phyloP scores from a whole-genome alignment of 2,329 filamentous ascomycete genomes.

The Trichophyton verrucosum region DNA sequence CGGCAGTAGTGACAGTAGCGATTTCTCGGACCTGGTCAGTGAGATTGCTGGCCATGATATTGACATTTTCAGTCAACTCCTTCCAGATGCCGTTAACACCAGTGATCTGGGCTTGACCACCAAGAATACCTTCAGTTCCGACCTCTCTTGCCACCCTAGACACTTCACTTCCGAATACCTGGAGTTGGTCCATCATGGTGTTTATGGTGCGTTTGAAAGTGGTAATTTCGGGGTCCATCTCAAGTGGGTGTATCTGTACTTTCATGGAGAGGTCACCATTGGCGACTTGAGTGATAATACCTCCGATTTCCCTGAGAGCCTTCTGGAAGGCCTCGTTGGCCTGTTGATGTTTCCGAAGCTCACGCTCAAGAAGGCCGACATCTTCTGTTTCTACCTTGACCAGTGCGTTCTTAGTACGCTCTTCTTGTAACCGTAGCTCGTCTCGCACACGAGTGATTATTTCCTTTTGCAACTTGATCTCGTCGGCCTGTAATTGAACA shows the following conservation, averaged over 20 bases:
- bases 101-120: conserved; percentile 84
- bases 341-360: conserved; percentile 93
- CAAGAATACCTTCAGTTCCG: conserved; percentile 86
- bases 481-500: conserved; percentile 83
- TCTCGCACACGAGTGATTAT: conserved; percentile 76
- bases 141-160: conserved; percentile 90
- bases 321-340: conserved; percentile 98
- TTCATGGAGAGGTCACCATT: conserved; percentile 94
- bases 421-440: conserved; percentile 74
- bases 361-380: conserved; percentile 77
- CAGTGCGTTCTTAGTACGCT: conserved; percentile 69
- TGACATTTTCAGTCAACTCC: conserved; percentile 82
- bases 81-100: conserved; percentile 97
- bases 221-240: conserved; percentile 97
- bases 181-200: conserved; percentile 96
- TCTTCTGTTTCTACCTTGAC: conserved; percentile 75
- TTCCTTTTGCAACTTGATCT: conserved; percentile 75
- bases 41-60: conserved; percentile 72
- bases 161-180: conserved; percentile 92
- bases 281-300: conserved; percentile 91
- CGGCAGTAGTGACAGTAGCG: conserved; percentile 69
- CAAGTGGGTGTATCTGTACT: conserved; percentile 85
- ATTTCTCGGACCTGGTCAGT: conserved; percentile 79
- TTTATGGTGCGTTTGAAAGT: conserved; percentile 98
- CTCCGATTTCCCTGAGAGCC: conserved; percentile 87